Conservation (phyloP, 2,329 filamentous ascomycete genomes). For the Colletotrichum sp. region DNA sequence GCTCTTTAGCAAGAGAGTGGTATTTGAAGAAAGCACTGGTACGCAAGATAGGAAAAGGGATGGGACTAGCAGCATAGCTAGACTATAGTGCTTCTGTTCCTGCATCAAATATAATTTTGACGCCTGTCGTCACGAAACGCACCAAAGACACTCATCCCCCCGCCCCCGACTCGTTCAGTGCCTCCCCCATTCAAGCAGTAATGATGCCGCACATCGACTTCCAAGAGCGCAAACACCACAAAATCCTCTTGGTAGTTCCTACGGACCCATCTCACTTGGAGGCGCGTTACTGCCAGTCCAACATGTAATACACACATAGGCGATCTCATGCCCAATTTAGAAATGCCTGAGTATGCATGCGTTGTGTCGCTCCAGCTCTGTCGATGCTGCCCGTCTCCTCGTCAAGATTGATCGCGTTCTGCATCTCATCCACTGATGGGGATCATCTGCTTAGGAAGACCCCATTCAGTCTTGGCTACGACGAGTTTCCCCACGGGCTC, state of each 20-base stretch:
- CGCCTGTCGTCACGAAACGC: background rate
- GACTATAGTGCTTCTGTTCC: background rate
- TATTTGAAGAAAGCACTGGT: slow-evolving; percentile 84
- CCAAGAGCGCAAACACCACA: background rate
- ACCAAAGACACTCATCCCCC: background rate
- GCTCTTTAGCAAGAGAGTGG: slow-evolving; percentile 77
- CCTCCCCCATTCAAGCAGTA: background rate
- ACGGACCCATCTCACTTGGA: background rate
- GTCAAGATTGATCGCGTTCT: background rate
- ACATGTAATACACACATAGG: background rate
- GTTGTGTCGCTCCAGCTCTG: background rate
- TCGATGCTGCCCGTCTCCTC: background rate
- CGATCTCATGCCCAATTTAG: background rate
- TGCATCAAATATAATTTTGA: background rate
- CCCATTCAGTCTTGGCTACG: background rate
- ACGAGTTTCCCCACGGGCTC: background rate
- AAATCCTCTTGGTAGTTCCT: background rate
- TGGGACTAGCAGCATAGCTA: slow-evolving; percentile 60
- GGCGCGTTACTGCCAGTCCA: background rate
- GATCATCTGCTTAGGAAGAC: background rate
- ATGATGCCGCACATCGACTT: background rate
- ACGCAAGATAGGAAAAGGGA: slow-evolving; percentile 76
- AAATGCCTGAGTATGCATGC: background rate
- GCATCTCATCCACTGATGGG: background rate
- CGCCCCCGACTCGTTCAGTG: background rate